Percentiles rank a stretch among this genome's conserved stretches.
phyloP scores from a whole-genome alignment of 202 grass and related monocot species.

The Sporobolus alterniflorus region DNA sequence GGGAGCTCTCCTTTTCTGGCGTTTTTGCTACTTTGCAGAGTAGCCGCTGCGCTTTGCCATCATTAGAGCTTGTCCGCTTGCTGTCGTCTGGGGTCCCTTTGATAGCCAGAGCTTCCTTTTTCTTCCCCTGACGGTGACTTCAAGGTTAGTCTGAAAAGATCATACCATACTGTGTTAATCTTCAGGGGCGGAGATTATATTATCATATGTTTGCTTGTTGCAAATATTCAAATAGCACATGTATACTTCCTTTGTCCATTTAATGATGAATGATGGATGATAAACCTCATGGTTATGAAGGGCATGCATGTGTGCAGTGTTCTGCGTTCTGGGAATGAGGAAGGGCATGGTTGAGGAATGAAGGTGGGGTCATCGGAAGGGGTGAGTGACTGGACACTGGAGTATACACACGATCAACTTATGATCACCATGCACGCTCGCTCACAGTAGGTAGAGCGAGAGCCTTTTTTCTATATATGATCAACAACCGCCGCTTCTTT shows the following conservation, averaged over 20 bases:
- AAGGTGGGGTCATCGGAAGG: not conserved
- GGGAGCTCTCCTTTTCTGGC: conserved; percentile 62
- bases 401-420: not conserved
- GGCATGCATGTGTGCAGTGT: not conserved
- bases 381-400: not conserved
- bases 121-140: conserved; percentile 54
- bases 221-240: too few species aligned
- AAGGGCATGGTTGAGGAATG: conserved; percentile 8
- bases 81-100: conserved; percentile 43
- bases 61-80: conserved; percentile 53
- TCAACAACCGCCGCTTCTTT: not conserved
- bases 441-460: too few species aligned
- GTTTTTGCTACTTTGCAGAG: conserved; percentile 50
- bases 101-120: conserved; percentile 33
- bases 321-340: not conserved
- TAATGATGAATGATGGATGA: too few species aligned
- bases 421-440: not conserved
- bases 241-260: too few species aligned
- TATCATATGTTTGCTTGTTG: too few species aligned
- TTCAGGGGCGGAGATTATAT: too few species aligned
- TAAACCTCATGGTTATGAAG: not conserved
- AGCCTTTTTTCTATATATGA: not conserved
- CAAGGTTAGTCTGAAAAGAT: too few species aligned
- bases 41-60: conserved; percentile 40
- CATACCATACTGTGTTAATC: too few species aligned